Base-by-base conservation (phyloP, 768 basidiomycete species). In the Xerocomellus intermedius region DNA sequence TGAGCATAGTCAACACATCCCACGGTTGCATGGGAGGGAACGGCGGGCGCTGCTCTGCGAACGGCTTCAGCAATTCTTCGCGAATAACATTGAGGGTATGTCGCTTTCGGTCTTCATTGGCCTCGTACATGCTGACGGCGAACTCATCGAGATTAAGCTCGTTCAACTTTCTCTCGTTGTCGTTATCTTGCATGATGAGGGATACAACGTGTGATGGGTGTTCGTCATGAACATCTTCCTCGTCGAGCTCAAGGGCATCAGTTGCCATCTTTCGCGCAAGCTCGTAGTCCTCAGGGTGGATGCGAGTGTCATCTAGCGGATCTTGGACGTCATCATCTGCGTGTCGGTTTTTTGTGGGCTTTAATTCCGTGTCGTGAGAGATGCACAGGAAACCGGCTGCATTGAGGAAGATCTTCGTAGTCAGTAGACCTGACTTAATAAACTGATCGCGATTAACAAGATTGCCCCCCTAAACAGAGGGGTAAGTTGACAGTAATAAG, bases 181-280 rank as follows among this genome's bases (percentile, higher is more conserved):
- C 86, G 26, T 73, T 76, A 68, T 96, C 92, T 39, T 83, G 79
- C 86, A 97, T 92, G 68, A 99, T 87, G 43, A 86, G 73, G 14
- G 82, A 81, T 42, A 99, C 93, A 8, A 91, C 88, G 61, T 89
- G 85, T 2, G 97, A 98, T 26, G 94, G 91, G 68, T 96, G 91
- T 64, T 90, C 85, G 60, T 92, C 91, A 52, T 91, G 90, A 33
- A 94, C 80, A 73, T 99, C 97, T 70, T 98, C 97, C 64, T 96
- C 94, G 61, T 99, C 97, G n/a, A 93, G 80, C 66, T 98, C 97
- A 14, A 98, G 81, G 5, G 96, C 94, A 71, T 98, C 94, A 19
- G 92, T 91, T 36, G 96, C 96, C 94, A 99, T 97, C 77, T 98
- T 98, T 35, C 93, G 86, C 4, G 97, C 96, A 37, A 98, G 80